A percentile compares a stretch with the other conserved stretches of the same genome.
Evolutionary conservation across 139 green algal genomes (phyloP).

Genomic region (Auxenochlorella pyrenoidosa): DNA sequence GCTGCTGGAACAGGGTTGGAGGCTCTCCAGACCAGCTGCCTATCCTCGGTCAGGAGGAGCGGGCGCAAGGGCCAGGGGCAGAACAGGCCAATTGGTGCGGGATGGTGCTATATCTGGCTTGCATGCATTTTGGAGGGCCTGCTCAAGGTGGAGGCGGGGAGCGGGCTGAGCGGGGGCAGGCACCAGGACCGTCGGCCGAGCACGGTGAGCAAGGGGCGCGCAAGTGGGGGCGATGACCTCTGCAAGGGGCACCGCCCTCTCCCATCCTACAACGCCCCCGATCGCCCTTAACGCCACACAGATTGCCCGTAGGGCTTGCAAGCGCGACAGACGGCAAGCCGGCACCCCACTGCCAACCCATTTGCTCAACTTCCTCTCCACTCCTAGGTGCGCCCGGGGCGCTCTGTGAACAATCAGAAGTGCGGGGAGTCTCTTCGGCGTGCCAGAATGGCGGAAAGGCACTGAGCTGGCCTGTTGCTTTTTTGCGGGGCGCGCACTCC

Average conservation of each 20-base stretch:
- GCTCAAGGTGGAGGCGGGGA: neutral
- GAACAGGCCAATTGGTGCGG: neutral
- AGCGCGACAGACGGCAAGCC: too few relatives aligned
- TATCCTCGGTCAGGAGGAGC: neutral
- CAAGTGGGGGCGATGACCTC: neutral
- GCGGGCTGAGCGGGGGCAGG: neutral
- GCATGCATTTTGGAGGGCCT: neutral
- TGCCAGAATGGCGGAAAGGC: neutral
- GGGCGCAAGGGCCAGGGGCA: neutral
- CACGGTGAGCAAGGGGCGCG: neutral
- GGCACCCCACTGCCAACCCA: too few relatives aligned
- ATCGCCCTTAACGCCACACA: neutral
- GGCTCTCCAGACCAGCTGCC: neutral
- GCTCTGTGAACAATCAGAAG: neutral
- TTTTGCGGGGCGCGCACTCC: neutral
- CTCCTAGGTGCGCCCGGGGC: neutral
- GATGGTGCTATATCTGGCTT: neutral
- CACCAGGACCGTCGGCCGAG: neutral
- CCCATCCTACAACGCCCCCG: neutral
- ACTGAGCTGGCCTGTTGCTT: neutral
- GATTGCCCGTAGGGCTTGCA: too few relatives aligned
- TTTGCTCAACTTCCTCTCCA: neutral
- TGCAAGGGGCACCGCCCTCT: neutral
- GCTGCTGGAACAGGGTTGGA: neutral
- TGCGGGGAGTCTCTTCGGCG: neutral